Conservation (phyloP, 805 yeast species). For the Kodamaea kaohsiungensis region DNA sequence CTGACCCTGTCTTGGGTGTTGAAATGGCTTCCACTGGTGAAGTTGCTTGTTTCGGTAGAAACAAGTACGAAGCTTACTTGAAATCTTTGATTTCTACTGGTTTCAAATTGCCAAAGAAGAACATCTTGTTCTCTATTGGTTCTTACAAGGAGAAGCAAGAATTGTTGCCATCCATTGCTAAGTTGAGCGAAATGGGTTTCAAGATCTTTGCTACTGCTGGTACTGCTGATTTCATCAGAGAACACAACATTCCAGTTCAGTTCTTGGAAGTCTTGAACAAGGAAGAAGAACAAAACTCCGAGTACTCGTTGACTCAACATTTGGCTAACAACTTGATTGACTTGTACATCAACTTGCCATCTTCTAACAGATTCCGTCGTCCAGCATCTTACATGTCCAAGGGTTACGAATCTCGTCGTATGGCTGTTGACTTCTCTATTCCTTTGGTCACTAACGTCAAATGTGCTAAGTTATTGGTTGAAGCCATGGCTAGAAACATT, state of each 20-base stretch:
- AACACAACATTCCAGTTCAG: constrained; percentile 91
- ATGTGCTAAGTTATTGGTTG: constrained; percentile 92
- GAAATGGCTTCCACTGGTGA: constrained; percentile 99
- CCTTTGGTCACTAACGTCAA: constrained; percentile 97
- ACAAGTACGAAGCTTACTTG: constrained; percentile 95
- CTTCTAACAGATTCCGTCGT: constrained; percentile 95
- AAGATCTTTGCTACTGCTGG: constrained; percentile 97
- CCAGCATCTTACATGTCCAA: constrained; percentile 97
- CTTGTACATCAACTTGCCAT: constrained; percentile 93
- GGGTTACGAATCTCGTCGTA: constrained; percentile 98
- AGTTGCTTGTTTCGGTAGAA: constrained; percentile 94
- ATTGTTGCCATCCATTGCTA: constrained; percentile 82
- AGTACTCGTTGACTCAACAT: constrained; percentile 94
- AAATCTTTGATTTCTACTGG: constrained; percentile 95
- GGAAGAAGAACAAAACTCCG: constrained; percentile 79
- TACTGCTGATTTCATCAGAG: constrained; percentile 97
- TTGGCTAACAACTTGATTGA: constrained; percentile 96
- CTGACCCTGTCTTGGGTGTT: constrained; percentile 96
- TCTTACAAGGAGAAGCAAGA: constrained; percentile 96
- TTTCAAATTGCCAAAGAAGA: constrained; percentile 91
- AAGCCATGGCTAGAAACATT: constrained; percentile 80
- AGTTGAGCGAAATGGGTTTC: constrained; percentile 80
- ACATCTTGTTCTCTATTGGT: constrained; percentile 91
- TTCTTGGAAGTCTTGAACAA: constrained; percentile 85
- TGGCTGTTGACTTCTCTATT: constrained; percentile 98